Evolutionary conservation across 1,284 basidiomycete genomes (phyloP).

Genomic region (Sporisorium exsertum): DNA sequence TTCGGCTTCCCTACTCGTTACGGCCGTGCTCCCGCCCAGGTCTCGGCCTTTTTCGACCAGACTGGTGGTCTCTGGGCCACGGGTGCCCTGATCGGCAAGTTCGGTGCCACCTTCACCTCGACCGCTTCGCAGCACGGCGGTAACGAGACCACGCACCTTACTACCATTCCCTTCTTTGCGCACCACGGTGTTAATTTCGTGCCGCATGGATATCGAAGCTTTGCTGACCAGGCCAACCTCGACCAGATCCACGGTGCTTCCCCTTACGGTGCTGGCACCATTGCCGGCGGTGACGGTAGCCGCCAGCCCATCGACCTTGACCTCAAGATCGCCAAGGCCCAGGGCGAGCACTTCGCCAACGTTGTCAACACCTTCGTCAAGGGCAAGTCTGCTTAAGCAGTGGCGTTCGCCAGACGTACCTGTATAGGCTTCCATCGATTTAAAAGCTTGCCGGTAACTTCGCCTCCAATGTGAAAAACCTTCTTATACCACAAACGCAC

Average conservation of each 20-base stretch:
- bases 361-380: slow-evolving; percentile 54
- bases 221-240: slow-evolving; percentile 36
- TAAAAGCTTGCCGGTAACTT: background rate
- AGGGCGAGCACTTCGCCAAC: slow-evolving; percentile 54
- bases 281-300: slow-evolving; percentile 54
- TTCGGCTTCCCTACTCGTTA: slow-evolving; percentile 74
- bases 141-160: slow-evolving; percentile 58
- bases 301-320: slow-evolving; percentile 49
- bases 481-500: slow-evolving; percentile 2
- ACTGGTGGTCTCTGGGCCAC: slow-evolving; percentile 81
- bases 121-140: slow-evolving; percentile 73
- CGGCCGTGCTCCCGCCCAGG: slow-evolving; percentile 73
- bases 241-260: slow-evolving; percentile 43
- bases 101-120: slow-evolving; percentile 77
- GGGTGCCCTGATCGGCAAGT: slow-evolving; percentile 83
- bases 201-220: slow-evolving; percentile 40
- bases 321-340: slow-evolving; percentile 42
- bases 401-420: background rate
- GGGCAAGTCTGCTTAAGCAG: slow-evolving; percentile 39
- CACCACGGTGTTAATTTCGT: slow-evolving; percentile 61
- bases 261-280: slow-evolving; percentile 56
- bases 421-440: slow-evolving; percentile 1
- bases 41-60: slow-evolving; percentile 76
- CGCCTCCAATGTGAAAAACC: background rate
- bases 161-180: slow-evolving; percentile 58